Conservation (phyloP, 257 asterid genomes). For the Solanum medicagineum region DNA sequence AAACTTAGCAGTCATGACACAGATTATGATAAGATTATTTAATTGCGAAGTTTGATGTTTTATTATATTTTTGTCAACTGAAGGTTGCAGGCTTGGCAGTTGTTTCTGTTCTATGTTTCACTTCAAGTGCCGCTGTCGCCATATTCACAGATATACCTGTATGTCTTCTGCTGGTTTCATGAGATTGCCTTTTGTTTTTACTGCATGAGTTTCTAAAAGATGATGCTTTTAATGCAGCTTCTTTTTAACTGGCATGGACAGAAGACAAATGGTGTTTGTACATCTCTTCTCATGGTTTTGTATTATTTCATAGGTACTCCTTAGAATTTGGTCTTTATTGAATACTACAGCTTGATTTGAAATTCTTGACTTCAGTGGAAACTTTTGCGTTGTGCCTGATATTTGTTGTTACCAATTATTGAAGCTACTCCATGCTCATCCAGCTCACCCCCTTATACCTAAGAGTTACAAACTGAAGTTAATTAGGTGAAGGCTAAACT, state of each 20-base stretch:
- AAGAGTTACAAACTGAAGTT: background rate
- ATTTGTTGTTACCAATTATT: background rate
- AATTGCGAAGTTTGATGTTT: background rate
- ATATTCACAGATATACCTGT: constrained; percentile 69
- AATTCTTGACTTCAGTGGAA: background rate
- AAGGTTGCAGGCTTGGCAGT: constrained; percentile 89
- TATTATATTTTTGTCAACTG: background rate
- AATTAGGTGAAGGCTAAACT: background rate
- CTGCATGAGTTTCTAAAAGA: background rate
- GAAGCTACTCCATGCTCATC: background rate
- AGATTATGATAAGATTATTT: background rate
- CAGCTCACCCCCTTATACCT: background rate
- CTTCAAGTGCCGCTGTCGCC: constrained; percentile 64
- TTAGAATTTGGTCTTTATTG: background rate
- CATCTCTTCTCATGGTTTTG: constrained; percentile 55
- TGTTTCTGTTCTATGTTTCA: constrained; percentile 77
- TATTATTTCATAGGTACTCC: constrained; percentile 69
- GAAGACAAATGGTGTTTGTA: constrained; percentile 18
- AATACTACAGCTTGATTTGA: background rate
- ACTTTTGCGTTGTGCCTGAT: background rate
- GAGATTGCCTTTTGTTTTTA: background rate
- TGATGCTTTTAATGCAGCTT: constrained; percentile 40
- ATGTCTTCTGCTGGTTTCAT: constrained; percentile 17
- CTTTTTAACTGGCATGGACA: constrained; percentile 58
- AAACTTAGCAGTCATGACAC: background rate